Conservation (phyloP, 1,284 basidiomycete species). For the Austroboletus novae-zelandiae region DNA sequence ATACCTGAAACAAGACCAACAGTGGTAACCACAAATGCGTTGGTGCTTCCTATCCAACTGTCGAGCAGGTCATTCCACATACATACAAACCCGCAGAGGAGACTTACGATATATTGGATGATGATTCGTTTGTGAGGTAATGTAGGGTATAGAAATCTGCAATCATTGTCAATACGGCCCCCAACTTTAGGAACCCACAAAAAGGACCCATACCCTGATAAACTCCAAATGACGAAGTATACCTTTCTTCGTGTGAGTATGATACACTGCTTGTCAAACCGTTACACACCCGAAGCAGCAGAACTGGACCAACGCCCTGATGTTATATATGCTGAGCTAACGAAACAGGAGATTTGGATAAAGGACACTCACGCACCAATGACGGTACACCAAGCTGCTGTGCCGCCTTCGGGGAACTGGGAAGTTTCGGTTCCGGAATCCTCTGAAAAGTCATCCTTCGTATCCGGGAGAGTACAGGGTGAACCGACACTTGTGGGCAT, state of each 20-base stretch:
- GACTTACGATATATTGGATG: constrained; percentile 32
- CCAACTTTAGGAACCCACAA: no score
- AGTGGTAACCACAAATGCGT: constrained; percentile 14
- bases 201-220: neutral
- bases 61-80: neutral
- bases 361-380: constrained; percentile 20
- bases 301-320: neutral
- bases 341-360: neutral
- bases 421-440: neutral
- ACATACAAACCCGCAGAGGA: neutral
- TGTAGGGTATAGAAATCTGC: constrained; percentile 29
- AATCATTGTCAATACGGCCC: no score
- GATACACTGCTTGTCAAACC: neutral
- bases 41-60: constrained; percentile 33
- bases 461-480: neutral
- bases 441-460: neutral
- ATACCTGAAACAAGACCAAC: constrained; percentile 16
- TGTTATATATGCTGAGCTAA: neutral
- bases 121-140: constrained; percentile 30
- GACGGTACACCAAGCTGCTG: constrained; percentile 24
- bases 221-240: neutral
- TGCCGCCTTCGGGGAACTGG: constrained; percentile 30
- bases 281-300: neutral
- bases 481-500: constrained; percentile 9
- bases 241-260: neutral